Evolutionary conservation across 2,329 filamentous ascomycete genomes (phyloP).

Genomic region (Chrysoporthe puriensis): DNA sequence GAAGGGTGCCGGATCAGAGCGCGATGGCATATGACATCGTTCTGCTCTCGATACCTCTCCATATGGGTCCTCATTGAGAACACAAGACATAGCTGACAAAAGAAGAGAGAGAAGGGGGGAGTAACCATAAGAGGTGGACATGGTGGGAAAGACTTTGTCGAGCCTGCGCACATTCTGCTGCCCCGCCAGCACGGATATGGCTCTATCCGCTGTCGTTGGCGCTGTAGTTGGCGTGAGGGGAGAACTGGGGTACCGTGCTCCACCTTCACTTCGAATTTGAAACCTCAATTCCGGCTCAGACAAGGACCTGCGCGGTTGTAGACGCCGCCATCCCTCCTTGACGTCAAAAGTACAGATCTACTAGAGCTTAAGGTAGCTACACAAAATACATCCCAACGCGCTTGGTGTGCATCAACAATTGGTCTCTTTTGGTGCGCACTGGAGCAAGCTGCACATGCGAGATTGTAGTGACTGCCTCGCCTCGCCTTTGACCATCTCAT

Average conservation of each 20-base stretch:
- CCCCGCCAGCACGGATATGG: not conserved
- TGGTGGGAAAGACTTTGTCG: not conserved
- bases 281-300: conserved; percentile 3
- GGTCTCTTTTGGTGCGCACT: not conserved
- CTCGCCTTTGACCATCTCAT: not conserved
- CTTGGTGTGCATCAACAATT: not conserved
- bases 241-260: not conserved
- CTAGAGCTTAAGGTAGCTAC: not conserved
- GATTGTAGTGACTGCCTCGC: not conserved
- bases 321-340: not conserved
- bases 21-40: not conserved
- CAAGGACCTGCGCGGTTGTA: not conserved
- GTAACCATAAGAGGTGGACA: too few relatives aligned
- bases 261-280: not conserved
- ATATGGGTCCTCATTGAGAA: not conserved
- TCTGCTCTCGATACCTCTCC: not conserved
- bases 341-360: not conserved
- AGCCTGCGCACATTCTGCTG: not conserved
- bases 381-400: too few relatives aligned
- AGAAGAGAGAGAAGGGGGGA: too few relatives aligned
- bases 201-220: not conserved
- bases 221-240: not conserved
- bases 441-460: not conserved
- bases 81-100: not conserved
- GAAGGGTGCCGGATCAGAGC: not conserved